Conservation (phyloP, 805 yeast genomes). For the Ogataea pilisensis region DNA sequence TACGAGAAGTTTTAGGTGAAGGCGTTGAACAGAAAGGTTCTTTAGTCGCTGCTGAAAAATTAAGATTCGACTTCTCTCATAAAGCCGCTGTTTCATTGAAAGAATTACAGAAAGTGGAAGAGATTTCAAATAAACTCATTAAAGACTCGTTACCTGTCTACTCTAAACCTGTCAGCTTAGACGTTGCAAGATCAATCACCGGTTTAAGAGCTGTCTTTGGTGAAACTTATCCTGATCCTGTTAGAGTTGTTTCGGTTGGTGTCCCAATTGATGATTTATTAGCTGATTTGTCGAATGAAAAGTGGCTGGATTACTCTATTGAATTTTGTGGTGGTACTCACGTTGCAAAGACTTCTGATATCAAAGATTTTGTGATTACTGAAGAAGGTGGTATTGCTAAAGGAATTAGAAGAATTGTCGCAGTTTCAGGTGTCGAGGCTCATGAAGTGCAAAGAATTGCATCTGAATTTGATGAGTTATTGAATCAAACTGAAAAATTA, state of each 20-base stretch:
- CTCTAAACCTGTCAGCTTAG: slow-evolving; percentile 77
- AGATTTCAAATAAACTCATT: slow-evolving; percentile 66
- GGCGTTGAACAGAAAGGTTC: slow-evolving; percentile 96
- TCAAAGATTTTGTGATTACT: slow-evolving; percentile 80
- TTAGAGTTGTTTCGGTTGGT: slow-evolving; percentile 95
- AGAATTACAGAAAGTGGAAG: slow-evolving; percentile 75
- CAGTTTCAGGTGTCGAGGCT: slow-evolving; percentile 91
- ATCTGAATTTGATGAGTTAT: slow-evolving; percentile 56
- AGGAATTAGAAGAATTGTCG: slow-evolving; percentile 97
- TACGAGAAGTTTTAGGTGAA: slow-evolving; percentile 82
- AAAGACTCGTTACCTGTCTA: slow-evolving; percentile 68
- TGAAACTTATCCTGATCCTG: slow-evolving; percentile 98
- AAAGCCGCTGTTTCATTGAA: slow-evolving; percentile 73
- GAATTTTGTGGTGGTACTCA: slow-evolving; percentile 99
- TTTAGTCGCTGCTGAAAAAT: slow-evolving; percentile 88
- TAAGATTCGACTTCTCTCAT: slow-evolving; percentile 95
- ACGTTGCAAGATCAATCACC: slow-evolving; percentile 64
- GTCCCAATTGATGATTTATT: slow-evolving; percentile 79
- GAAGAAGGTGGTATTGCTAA: slow-evolving; percentile 98
- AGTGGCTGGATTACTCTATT: slow-evolving; percentile 77
- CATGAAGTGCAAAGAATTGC: slow-evolving; percentile 87
- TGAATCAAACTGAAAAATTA: slow-evolving; percentile 56
- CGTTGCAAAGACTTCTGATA: slow-evolving; percentile 86
- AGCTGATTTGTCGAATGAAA: slow-evolving; percentile 59
- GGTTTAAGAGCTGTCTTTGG: slow-evolving; percentile 98